phyloP scores from a whole-genome alignment of 1,284 basidiomycete genomes.

The Rhizopogon hawkerae region DNA sequence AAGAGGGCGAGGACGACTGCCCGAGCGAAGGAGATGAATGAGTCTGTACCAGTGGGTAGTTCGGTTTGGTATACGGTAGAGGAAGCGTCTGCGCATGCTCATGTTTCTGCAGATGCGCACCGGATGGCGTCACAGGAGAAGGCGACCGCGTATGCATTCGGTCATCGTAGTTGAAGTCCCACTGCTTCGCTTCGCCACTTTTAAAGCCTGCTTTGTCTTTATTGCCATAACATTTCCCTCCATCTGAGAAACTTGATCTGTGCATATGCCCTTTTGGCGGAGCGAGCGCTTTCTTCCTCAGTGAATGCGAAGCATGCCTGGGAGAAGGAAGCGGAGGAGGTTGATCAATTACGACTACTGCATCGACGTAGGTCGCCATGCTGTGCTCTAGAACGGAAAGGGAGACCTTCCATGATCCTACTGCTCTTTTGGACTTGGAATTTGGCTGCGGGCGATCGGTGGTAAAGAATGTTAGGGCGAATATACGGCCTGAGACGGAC shows the following conservation, averaged over 20 bases:
- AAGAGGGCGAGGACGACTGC: not conserved
- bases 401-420: slow-evolving; percentile 48
- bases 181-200: not conserved
- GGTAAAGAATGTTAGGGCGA: slow-evolving; percentile 22
- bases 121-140: not conserved
- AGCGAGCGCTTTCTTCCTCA: too few species aligned
- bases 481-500: slow-evolving; percentile 30
- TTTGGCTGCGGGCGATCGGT: slow-evolving; percentile 6
- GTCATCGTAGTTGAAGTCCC: slow-evolving; percentile 6
- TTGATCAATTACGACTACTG: slow-evolving; percentile 38
- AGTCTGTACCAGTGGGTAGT: not conserved
- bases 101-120: not conserved
- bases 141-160: not conserved
- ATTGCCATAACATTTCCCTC: not conserved
- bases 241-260: not conserved
- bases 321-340: slow-evolving; percentile 1
- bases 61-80: slow-evolving; percentile 2
- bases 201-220: not conserved
- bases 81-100: not conserved
- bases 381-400: slow-evolving; percentile 48
- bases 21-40: not conserved
- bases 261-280: not conserved
- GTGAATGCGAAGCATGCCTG: slow-evolving; percentile 6
- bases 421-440: slow-evolving; percentile 10
- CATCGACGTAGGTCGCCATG: slow-evolving; percentile 50